Evolutionary conservation across 768 basidiomycete species (phyloP).

Genomic region (Psilocybe subaeruginosa): DNA sequence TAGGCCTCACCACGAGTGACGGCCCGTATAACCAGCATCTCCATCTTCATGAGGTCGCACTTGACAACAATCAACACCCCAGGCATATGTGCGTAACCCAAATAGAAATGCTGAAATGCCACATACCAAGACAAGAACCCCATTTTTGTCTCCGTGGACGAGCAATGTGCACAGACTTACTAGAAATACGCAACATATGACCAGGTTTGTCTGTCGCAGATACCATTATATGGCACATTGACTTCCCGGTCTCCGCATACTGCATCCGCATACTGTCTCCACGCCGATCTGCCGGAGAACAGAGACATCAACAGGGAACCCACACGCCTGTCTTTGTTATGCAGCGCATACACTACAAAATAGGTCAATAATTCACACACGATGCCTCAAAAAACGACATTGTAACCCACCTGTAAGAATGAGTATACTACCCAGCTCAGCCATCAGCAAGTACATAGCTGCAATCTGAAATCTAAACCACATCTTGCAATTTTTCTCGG

Average conservation of each 20-base stretch:
- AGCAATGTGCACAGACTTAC: neutral
- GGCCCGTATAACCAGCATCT: conserved; percentile 8
- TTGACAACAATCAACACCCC: conserved; percentile 1
- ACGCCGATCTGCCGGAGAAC: neutral
- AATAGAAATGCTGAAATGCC: conserved; percentile 4
- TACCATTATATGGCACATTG: neutral
- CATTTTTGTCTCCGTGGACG: too few species aligned
- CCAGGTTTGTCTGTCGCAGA: conserved; percentile 3
- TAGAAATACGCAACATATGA: conserved; percentile 5
- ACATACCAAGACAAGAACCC: too few species aligned
- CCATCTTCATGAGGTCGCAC: neutral
- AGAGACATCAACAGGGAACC: neutral
- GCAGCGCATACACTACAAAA: neutral
- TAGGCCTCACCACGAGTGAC: conserved; percentile 12
- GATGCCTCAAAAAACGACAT: neutral
- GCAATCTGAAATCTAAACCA: neutral
- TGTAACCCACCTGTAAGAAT: neutral
- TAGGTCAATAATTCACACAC: neutral
- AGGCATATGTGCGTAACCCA: conserved; percentile 13
- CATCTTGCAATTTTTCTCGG: neutral
- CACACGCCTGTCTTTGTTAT: neutral
- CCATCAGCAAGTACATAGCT: neutral
- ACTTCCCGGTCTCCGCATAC: neutral
- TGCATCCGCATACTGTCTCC: neutral
- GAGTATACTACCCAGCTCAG: neutral